These are phyloP conservation scores for Hyphopichia buzzinii DNA, from an alignment of 1,139 yeast genomes.

Conservation along the genomic window DNA sequence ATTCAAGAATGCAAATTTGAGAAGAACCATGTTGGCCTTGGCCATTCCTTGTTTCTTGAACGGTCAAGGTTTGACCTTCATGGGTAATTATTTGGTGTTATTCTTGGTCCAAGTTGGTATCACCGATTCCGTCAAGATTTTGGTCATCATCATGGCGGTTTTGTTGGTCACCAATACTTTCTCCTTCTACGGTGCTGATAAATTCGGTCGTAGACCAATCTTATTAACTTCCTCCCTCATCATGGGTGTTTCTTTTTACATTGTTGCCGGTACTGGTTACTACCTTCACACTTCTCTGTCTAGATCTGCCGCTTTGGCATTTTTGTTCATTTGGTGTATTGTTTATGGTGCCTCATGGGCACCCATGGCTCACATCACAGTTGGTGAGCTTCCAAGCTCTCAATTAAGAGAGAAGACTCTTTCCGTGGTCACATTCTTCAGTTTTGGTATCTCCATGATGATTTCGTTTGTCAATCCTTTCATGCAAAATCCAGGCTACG, in stretches of 20 bases:
- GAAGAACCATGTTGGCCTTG: constrained; percentile 6
- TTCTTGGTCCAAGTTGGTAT: constrained; percentile 6
- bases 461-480: constrained; percentile 9
- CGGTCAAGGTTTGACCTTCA: constrained; percentile 8
- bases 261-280: constrained; percentile 7
- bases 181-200: constrained; percentile 20
- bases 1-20: constrained; percentile 6
- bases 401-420: constrained; percentile 7
- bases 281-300: constrained; percentile 3
- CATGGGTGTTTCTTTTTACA: constrained; percentile 48
- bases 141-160: constrained; percentile 7
- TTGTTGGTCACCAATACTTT: constrained; percentile 5
- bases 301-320: constrained; percentile 5
- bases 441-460: constrained; percentile 8
- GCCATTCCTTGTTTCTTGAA: constrained; percentile 7
- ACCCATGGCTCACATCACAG: constrained; percentile 6
- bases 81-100: constrained; percentile 8
- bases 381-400: constrained; percentile 6
- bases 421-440: constrained; percentile 6
- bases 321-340: constrained; percentile 7
- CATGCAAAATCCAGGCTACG: constrained; percentile 8
- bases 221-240: constrained; percentile 56
- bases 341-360: constrained; percentile 8
- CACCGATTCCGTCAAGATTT: constrained; percentile 6
- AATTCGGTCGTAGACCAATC: constrained; percentile 69